Evolutionary conservation across 805 yeast species (phyloP), one percentile per base, ranked within the genome.

Genomic region (Metschnikowia lachancei): DNA sequence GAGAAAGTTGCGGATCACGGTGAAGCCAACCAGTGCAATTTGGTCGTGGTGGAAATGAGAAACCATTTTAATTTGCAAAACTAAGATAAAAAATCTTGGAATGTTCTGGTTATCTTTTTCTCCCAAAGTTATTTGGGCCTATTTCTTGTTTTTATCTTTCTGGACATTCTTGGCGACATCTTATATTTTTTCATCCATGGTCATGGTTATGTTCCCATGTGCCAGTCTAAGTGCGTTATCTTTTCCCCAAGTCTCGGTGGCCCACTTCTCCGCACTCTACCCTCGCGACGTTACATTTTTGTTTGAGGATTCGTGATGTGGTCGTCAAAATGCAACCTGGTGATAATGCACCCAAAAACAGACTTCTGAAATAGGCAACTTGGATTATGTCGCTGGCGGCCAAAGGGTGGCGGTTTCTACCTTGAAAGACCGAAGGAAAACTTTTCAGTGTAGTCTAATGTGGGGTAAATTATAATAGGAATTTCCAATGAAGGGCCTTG

Each of bases 1-100:
- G 34, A 76, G 68, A 40, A 76, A 67, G n/a, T 58, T 57, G 35
- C 72, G 62, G 36, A 75, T 58, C 13, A 75, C 62, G 2, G 71
- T 65, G 56, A 66, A 70, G 3, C 75, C 75, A 33, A 58, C 53
- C 22, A 62, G 60, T 36, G 60, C 67, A 28, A 69, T 67, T 47
- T 66, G 62, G 42, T 69, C 68, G 54, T 67, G 72, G 52, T 67
- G 63, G 40, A 50, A 50, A 44, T 45, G 49, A 3, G 49, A 22
- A 17, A 36, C 14, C 8, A 29, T 38, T 42, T 29, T 41, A 24
- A 10, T 5, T 10, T 19, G 8, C 16, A 36, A 22, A 2, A 12
- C 11, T 7, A 13, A 10, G 30, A 1, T 12, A 20, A n/a, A 34
- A 31, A 16, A n/a, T n/a, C 8, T 8, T 16, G 3, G 17, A 31